A percentile compares a stretch with the other conserved stretches of the same genome.
Evolutionary conservation across 2,329 filamentous ascomycete species (phyloP).

Genomic region (Passalora sequoiae): DNA sequence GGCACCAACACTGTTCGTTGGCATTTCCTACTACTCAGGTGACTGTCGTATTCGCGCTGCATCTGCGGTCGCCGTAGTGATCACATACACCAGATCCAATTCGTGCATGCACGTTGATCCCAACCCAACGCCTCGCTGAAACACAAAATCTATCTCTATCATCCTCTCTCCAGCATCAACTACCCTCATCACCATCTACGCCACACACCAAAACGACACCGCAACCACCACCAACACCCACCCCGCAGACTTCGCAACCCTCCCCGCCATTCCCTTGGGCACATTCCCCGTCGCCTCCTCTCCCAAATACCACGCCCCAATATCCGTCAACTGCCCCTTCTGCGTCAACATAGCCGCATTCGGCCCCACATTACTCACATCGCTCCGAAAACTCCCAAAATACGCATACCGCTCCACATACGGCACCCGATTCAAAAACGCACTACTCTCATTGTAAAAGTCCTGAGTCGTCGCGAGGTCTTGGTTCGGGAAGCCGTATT

Average conservation of each 20-base stretch:
- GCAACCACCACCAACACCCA: conserved; percentile 24
- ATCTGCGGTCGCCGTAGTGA: no score
- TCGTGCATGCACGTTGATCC: neutral
- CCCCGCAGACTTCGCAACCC: conserved; percentile 26
- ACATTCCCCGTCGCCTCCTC: conserved; percentile 36
- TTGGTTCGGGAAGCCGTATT: conserved; percentile 60
- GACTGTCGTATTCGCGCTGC: no score
- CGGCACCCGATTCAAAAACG: conserved; percentile 61
- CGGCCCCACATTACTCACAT: conserved; percentile 66
- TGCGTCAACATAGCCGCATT: conserved; percentile 67
- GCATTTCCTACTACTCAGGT: no score
- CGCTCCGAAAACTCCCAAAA: conserved; percentile 65
- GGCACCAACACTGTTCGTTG: no score
- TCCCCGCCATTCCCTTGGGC: conserved; percentile 30
- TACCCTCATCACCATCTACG: no score
- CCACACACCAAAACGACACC: conserved; percentile 19
- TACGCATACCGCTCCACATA: conserved; percentile 65
- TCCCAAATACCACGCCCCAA: conserved; percentile 74
- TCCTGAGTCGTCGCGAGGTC: conserved; percentile 53
- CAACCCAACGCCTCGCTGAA: neutral
- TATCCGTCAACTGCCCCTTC: conserved; percentile 65
- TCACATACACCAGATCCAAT: no score
- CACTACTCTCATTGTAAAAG: conserved; percentile 63
- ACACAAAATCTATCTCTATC: neutral
- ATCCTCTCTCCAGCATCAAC: neutral